These are phyloP conservation scores for Kurtzmaniella fragi DNA, from an alignment of 805 yeast species.

Conservation along the genomic window DNA sequence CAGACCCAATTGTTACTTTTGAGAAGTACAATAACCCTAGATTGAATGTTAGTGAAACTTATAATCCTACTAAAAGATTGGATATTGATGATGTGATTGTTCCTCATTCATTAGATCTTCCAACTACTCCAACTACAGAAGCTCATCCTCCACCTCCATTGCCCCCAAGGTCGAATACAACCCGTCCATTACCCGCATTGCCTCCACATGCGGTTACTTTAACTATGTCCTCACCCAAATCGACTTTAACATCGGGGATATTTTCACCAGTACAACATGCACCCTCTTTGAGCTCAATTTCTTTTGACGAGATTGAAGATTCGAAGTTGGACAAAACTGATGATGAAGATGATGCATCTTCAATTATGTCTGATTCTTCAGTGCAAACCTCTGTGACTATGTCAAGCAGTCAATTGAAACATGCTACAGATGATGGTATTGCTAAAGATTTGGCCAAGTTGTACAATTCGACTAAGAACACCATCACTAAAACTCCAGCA, in stretches of 20 bases:
- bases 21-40: constrained; percentile 20
- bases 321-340: constrained; percentile 6
- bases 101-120: constrained; percentile 5
- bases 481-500: constrained; percentile 26
- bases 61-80: constrained; percentile 20
- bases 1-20: constrained; percentile 29
- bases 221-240: not conserved
- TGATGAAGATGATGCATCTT: constrained; percentile 8
- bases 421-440: constrained; percentile 12
- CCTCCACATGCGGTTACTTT: not conserved
- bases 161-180: not conserved
- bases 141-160: constrained; percentile 8
- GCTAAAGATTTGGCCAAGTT: constrained; percentile 18
- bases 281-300: constrained; percentile 2
- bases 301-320: constrained; percentile 6
- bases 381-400: constrained; percentile 11
- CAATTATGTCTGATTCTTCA: constrained; percentile 9
- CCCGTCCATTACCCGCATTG: not conserved
- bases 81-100: constrained; percentile 9
- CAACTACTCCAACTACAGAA: not conserved
- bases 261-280: too few species aligned
- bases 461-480: constrained; percentile 31
- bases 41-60: constrained; percentile 20
- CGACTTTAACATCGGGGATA: not conserved
- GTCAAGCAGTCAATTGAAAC: constrained; percentile 12